A percentile compares a stretch with the other conserved stretches of the same genome.
phyloP scores from a whole-genome alignment of 73 alveolate genomes.

The Paramecium sexaurelia region DNA sequence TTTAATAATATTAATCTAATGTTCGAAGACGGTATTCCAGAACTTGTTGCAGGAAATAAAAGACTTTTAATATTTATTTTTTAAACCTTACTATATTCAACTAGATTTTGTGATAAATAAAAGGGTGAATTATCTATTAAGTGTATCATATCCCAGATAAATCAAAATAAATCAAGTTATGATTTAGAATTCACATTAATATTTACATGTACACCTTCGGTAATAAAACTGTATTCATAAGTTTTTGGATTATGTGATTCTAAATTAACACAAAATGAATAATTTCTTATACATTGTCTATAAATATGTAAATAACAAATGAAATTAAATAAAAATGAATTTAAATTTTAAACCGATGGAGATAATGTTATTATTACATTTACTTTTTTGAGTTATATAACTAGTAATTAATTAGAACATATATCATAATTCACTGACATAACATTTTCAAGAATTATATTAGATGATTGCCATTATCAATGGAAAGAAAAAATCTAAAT shows the following conservation, averaged over 20 bases:
- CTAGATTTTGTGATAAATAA: constrained; percentile 3
- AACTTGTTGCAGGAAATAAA: not conserved
- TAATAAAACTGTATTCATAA: not conserved
- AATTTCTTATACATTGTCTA: not conserved
- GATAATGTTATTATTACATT: not conserved
- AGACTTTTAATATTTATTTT: not conserved
- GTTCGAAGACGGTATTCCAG: constrained; percentile 22
- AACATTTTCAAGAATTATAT: not conserved
- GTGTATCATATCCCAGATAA: not conserved
- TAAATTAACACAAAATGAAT: not conserved
- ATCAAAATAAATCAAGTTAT: not conserved
- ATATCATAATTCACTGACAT: not conserved
- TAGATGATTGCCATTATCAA: constrained; percentile 25
- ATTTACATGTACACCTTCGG: not conserved
- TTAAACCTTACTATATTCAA: not conserved
- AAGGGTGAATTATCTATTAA: constrained; percentile 9
- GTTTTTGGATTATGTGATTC: not conserved
- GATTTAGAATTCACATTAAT: not conserved
- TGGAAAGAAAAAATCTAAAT: constrained; percentile 4
- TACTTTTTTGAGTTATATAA: not conserved
- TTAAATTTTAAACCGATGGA: constrained; percentile 2
- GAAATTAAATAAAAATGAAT: not conserved
- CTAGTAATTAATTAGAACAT: not conserved
- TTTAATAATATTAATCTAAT: not conserved
- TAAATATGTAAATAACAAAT: not conserved